Base-by-base conservation (phyloP, 2,329 filamentous ascomycete species). In the Tolypocladium paradoxum region DNA sequence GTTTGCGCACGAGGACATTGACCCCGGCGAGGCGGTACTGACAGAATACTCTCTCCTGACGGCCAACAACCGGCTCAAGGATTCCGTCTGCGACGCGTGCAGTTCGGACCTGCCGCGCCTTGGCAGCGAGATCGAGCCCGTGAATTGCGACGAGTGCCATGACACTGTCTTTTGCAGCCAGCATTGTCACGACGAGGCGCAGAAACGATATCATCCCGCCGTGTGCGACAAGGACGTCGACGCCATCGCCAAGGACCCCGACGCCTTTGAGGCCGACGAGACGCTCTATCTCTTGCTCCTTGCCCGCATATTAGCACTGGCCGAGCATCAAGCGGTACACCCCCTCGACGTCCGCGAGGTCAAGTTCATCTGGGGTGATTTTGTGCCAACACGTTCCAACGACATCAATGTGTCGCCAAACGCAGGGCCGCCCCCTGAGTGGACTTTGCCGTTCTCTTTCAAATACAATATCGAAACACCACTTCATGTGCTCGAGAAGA, bases 71-170 rank as follows among this genome's bases (percentile, higher is more conserved):
- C 84, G 90, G 33, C 79, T 93, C 14, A 90, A 95, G 65, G 90
- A 95, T 57, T 78, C 87, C 5, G 79, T 92, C 33, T 97, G 92
- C 68, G 92, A 97, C 68, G 90, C 90, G 16, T 97, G 92, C 68
- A 90, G 90, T 61, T 77, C 79, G 8, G 81, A 82, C 27, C 77
- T 95, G 6, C 88, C 87, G 0, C 76, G 77, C 0, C 71, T 88
- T 29, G 72, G 71, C 31, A 67, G 68, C 49, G 68, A 77, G 9
- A 61, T 73, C 63, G 49, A 69, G 64, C 52, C 78, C 18, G 73
- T 83, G 37, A 75, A 68, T 58, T 87, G 83, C 58, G 71, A 75
- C 5, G 79, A 82, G 36, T 86, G 83, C 64, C 73, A 78, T 55
- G 83, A 86, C 55, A 84, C 81, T 2, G 81, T 85, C 51, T 87